These are phyloP conservation scores for Colletotrichum sp. DNA, from an alignment of 2,329 filamentous ascomycete genomes.

Conservation along the genomic window DNA sequence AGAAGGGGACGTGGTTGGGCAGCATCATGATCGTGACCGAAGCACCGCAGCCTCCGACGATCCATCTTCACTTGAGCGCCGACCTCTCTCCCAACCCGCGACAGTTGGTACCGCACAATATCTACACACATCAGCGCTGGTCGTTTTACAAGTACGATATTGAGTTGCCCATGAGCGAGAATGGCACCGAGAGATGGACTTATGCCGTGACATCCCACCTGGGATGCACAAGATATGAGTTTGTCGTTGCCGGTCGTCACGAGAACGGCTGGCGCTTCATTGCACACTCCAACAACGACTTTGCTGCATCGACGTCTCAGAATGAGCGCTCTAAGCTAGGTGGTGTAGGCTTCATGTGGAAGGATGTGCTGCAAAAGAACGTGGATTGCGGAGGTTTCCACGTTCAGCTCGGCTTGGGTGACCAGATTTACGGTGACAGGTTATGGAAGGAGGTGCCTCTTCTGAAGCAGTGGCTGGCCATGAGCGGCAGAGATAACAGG, in stretches of 20 bases:
- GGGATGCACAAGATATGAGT: slow-evolving; percentile 97
- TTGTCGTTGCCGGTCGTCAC: slow-evolving; percentile 87
- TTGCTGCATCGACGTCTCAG: slow-evolving; percentile 84
- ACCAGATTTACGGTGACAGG: slow-evolving; percentile 94
- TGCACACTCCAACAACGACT: slow-evolving; percentile 95
- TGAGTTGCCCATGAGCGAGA: slow-evolving; percentile 87
- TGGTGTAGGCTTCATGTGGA: slow-evolving; percentile 97
- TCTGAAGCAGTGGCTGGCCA: slow-evolving; percentile 92
- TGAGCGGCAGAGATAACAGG: slow-evolving; percentile 90
- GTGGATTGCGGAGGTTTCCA: slow-evolving; percentile 96
- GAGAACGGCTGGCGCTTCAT: slow-evolving; percentile 97
- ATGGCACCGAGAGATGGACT: slow-evolving; percentile 85
- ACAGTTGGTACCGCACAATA: slow-evolving; percentile 81
- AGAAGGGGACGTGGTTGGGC: slow-evolving; percentile 88
- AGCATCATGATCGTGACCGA: slow-evolving; percentile 95
- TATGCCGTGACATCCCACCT: slow-evolving; percentile 97
- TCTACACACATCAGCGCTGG: slow-evolving; percentile 92
- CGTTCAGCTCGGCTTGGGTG: slow-evolving; percentile 87
- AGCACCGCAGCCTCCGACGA: slow-evolving; percentile 88
- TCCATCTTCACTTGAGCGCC: slow-evolving; percentile 89
- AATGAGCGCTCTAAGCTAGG: slow-evolving; percentile 86
- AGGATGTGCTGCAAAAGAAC: slow-evolving; percentile 97
- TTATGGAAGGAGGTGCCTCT: slow-evolving; percentile 96
- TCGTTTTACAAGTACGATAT: slow-evolving; percentile 95
- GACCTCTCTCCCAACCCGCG: slow-evolving; percentile 93